Evolutionary conservation across 805 yeast genomes (phyloP).

Genomic region (Cyberlindnera suaveolens): DNA sequence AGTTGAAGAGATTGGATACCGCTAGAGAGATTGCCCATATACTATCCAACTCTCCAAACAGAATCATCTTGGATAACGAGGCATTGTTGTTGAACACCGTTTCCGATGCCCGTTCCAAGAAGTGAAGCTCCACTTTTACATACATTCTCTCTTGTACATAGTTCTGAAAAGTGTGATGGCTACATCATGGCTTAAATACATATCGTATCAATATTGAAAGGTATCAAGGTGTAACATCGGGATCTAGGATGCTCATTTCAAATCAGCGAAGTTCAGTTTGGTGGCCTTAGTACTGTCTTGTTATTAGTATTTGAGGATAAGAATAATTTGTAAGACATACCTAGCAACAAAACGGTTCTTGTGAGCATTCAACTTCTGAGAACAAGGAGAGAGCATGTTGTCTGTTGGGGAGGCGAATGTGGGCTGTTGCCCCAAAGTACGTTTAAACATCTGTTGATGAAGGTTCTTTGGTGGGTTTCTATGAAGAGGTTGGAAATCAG

Average conservation of each 20-base stretch:
- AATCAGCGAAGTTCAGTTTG: constrained; percentile 17
- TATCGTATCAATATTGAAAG: constrained; percentile 3
- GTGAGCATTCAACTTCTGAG: constrained; percentile 47
- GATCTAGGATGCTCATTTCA: not conserved
- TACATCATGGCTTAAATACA: too few species aligned
- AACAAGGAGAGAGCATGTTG: constrained; percentile 50
- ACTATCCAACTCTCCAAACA: constrained; percentile 83
- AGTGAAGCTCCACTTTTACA: constrained; percentile 7
- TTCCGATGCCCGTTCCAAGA: constrained; percentile 57
- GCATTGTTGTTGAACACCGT: constrained; percentile 86
- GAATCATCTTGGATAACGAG: constrained; percentile 85
- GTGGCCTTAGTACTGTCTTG: constrained; percentile 20
- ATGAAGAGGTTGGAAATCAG: constrained; percentile 23
- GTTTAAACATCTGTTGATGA: constrained; percentile 19
- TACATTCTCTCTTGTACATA: constrained; percentile 1
- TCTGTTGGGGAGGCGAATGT: constrained; percentile 47
- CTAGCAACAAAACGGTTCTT: constrained; percentile 34
- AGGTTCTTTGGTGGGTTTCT: constrained; percentile 9
- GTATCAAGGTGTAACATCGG: too few species aligned
- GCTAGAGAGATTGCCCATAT: constrained; percentile 93
- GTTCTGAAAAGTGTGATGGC: not conserved
- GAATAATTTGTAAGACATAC: constrained; percentile 21
- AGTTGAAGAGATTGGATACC: constrained; percentile 92
- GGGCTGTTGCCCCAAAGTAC: constrained; percentile 2
- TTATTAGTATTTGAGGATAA: constrained; percentile 3